Conservation (phyloP, 1,284 basidiomycete species). For the Clitocybe nebularis region DNA sequence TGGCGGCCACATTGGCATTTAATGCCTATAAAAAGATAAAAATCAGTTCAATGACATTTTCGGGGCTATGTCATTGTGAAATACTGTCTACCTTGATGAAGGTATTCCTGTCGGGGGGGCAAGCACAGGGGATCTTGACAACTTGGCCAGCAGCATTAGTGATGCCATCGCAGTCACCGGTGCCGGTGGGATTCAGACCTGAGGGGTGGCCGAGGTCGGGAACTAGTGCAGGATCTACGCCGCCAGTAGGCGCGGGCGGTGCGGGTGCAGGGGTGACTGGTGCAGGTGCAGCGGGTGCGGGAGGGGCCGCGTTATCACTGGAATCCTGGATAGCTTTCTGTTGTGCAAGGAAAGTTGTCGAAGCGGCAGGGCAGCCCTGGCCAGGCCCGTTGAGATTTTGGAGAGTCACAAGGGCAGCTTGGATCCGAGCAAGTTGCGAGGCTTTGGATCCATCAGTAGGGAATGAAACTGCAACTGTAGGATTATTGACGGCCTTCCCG, state of each 20-base stretch:
- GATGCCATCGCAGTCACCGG: conserved; percentile 55
- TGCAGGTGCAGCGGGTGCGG: conserved; percentile 5
- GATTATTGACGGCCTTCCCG: conserved; percentile 58
- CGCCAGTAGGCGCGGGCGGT: conserved; percentile 19
- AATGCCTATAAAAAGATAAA: conserved; percentile 31
- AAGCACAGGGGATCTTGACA: conserved; percentile 56
- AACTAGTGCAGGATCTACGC: conserved; percentile 43
- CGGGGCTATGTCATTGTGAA: too few relatives aligned
- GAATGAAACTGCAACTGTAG: conserved; percentile 50
- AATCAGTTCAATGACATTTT: neutral
- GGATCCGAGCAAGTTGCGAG: conserved; percentile 51
- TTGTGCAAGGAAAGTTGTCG: too few relatives aligned
- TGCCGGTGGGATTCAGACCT: conserved; percentile 50
- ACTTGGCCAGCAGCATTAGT: conserved; percentile 43
- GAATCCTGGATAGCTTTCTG: conserved; percentile 19
- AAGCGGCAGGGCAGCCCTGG: conserved; percentile 47
- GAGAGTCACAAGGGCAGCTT: conserved; percentile 44
- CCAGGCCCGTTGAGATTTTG: conserved; percentile 54
- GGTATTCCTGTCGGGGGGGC: conserved; percentile 52
- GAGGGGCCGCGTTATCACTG: neutral
- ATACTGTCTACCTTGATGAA: conserved; percentile 54
- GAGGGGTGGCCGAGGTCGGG: conserved; percentile 48
- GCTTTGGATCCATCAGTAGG: conserved; percentile 52
- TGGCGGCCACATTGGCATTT: conserved; percentile 55
- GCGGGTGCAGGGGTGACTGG: conserved; percentile 17